A percentile compares a stretch with the other conserved stretches of the same genome.
phyloP scores from a whole-genome alignment of 2,329 filamentous ascomycete species.

The Aureobasidium musti region DNA sequence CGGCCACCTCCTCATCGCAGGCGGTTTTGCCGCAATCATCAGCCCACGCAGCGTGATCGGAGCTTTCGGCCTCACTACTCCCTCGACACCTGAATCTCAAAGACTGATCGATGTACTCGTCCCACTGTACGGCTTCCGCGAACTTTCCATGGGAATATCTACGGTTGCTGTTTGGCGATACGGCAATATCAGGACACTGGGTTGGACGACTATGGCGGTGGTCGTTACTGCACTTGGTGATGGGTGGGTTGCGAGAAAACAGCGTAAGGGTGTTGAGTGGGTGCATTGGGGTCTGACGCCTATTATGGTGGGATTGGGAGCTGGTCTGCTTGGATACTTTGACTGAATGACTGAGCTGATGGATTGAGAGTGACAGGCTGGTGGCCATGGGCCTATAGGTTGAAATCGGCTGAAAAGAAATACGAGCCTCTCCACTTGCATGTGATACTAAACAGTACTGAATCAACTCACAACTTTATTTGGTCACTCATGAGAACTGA shows the following conservation, averaged over 20 bases:
- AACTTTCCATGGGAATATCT: background rate
- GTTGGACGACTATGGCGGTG: background rate
- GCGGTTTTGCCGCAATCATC: background rate
- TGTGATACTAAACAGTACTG: background rate
- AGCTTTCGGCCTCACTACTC: background rate
- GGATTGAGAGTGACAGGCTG: background rate
- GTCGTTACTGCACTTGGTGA: background rate
- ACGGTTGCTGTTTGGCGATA: background rate
- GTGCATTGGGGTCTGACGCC: background rate
- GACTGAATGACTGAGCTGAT: background rate
- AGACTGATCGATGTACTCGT: background rate
- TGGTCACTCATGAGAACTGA: too few species aligned
- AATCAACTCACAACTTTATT: background rate
- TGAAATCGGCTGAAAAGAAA: too few species aligned
- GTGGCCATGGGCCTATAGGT: background rate
- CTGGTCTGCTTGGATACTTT: slow-evolving; percentile 6
- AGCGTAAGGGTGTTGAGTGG: background rate
- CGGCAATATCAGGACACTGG: background rate
- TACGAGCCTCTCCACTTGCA: background rate
- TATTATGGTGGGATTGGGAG: background rate
- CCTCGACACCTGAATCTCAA: background rate
- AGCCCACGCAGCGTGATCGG: background rate
- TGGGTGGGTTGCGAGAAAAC: background rate
- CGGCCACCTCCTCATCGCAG: background rate
- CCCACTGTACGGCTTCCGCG: background rate